Evolutionary conservation across 208 protist genomes (phyloP).

Genomic region (Acanthamoeba triangularis): DNA sequence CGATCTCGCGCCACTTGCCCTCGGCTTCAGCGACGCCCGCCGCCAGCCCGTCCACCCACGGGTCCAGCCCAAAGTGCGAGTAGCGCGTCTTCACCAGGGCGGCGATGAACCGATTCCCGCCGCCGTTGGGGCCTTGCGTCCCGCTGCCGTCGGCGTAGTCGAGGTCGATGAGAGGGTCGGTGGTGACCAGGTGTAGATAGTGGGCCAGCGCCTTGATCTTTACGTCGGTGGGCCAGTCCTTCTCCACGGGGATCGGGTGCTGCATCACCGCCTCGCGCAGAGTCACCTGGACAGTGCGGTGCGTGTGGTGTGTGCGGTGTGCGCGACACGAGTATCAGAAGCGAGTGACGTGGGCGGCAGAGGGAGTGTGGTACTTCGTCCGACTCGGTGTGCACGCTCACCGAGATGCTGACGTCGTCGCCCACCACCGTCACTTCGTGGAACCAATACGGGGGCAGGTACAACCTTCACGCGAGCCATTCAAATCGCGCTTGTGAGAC

Average conservation of each 20-base stretch:
- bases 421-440: constrained; percentile 67
- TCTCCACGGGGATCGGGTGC: neutral
- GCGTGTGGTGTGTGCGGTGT: no score
- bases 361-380: neutral
- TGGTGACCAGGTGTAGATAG: neutral
- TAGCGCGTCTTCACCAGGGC: constrained; percentile 31
- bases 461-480: neutral
- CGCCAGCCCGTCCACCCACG: constrained; percentile 45
- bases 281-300: neutral
- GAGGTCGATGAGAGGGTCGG: neutral
- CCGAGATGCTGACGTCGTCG: constrained; percentile 38
- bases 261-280: neutral
- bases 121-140: neutral
- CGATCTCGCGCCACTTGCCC: neutral
- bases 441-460: constrained; percentile 66
- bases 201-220: constrained; percentile 17
- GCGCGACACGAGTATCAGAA: neutral
- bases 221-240: neutral
- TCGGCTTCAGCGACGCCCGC: neutral
- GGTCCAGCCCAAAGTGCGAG: constrained; percentile 17
- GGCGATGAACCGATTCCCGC: neutral
- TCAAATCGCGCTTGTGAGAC: neutral
- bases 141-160: neutral
- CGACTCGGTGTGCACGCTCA: constrained; percentile 72
- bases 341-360: neutral